A percentile compares a stretch with the other conserved stretches of the same genome.
phyloP scores from a whole-genome alignment of 495 filamentous ascomycete genomes.

The Penicillium verhagenii region DNA sequence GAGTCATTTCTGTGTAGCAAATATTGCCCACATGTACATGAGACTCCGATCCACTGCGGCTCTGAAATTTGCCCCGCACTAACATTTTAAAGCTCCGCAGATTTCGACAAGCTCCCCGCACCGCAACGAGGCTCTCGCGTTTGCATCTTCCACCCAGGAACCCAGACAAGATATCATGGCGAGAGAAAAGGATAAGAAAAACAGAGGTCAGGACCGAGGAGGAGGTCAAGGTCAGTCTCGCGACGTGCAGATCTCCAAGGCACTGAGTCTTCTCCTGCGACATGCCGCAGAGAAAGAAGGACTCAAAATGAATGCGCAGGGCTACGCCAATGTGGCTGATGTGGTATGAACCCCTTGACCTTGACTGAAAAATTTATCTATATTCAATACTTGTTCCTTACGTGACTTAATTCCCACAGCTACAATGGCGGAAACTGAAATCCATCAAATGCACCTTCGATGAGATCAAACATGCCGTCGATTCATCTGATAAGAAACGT shows the following conservation, averaged over 20 bases:
- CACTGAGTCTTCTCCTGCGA: conserved; percentile 73
- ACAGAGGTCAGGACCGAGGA: conserved; percentile 5
- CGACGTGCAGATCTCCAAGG: conserved; percentile 73
- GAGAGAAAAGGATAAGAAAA: conserved; percentile 8
- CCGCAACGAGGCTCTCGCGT: not conserved
- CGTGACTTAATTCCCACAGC: conserved; percentile 36
- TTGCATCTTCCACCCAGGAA: not conserved
- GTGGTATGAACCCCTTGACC: conserved; percentile 56
- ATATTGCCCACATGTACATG: no score
- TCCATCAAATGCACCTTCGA: conserved; percentile 67
- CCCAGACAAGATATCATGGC: not conserved
- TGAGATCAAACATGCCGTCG: conserved; percentile 71
- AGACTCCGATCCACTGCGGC: not conserved
- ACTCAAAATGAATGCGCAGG: conserved; percentile 69
- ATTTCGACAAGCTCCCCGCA: conserved; percentile 5
- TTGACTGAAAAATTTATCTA: not conserved
- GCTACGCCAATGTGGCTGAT: conserved; percentile 74
- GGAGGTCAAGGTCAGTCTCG: conserved; percentile 36
- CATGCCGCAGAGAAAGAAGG: conserved; percentile 82
- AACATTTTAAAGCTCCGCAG: conserved; percentile 10
- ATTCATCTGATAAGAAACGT: conserved; percentile 83
- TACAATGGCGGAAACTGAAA: conserved; percentile 67
- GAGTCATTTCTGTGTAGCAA: not conserved
- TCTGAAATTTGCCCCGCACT: conserved; percentile 9
- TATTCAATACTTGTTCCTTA: not conserved